A percentile compares a stretch with the other conserved stretches of the same genome.
phyloP scores from a whole-genome alignment of 495 filamentous ascomycete genomes.

The Neohortaea acidophila region DNA sequence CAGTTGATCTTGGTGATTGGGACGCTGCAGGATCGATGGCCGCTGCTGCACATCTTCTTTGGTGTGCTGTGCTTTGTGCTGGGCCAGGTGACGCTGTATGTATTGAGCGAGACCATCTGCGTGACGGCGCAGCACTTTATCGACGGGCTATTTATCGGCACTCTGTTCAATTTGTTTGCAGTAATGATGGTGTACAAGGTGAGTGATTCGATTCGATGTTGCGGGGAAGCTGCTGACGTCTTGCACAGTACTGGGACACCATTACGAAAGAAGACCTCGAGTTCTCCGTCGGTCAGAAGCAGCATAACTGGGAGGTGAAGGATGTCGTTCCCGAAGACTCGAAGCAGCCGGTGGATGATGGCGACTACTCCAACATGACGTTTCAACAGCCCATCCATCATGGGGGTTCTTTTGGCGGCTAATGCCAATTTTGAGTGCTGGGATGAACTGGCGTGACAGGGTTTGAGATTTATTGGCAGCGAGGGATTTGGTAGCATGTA shows the following conservation, averaged over 20 bases:
- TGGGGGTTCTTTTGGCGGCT: too few relatives aligned
- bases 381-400: too few relatives aligned
- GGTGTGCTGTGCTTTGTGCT: conserved; percentile 82
- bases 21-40: conserved; percentile 91
- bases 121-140: conserved; percentile 77
- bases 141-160: conserved; percentile 89
- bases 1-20: conserved; percentile 77
- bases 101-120: conserved; percentile 75
- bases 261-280: conserved; percentile 98
- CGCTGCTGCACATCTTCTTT: conserved; percentile 82
- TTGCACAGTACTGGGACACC: conserved; percentile 83
- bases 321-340: conserved; percentile 84
- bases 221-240: background rate
- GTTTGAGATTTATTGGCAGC: too few relatives aligned
- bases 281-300: conserved; percentile 87
- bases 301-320: conserved; percentile 98
- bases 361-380: conserved; percentile 53
- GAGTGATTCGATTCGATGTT: conserved; percentile 21
- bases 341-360: conserved; percentile 58
- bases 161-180: conserved; percentile 79
- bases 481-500: too few relatives aligned
- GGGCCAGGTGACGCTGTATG: conserved; percentile 87
- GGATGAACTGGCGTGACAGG: too few relatives aligned
- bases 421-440: too few relatives aligned
- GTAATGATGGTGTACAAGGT: conserved; percentile 99